Conservation (phyloP, 208 protist species). For the Leptomonas pyrrhocoris region DNA sequence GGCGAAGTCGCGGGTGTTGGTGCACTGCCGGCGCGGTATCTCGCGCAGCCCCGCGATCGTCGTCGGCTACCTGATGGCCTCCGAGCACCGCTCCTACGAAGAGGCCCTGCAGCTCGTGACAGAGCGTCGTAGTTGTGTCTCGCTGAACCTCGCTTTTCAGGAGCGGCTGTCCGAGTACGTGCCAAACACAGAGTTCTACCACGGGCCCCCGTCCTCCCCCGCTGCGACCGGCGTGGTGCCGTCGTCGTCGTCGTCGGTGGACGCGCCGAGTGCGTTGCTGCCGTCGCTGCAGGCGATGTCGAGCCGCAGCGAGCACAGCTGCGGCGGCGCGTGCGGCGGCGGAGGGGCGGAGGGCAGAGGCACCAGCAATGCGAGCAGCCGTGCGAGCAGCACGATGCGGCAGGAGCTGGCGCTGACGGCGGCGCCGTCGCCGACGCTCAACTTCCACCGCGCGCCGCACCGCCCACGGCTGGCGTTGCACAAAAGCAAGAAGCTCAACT, state of each 20-base stretch:
- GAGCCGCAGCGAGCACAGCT: slow-evolving; percentile 1
- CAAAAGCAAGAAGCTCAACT: background rate
- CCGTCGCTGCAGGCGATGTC: slow-evolving; percentile 4
- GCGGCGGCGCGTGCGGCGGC: background rate
- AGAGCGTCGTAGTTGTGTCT: slow-evolving; percentile 62
- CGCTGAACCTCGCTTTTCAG: slow-evolving; percentile 82
- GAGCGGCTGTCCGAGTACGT: slow-evolving; percentile 56
- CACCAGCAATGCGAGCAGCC: slow-evolving; percentile 15
- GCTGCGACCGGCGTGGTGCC: background rate
- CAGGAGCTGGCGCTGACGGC: slow-evolving; percentile 1
- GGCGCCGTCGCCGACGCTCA: background rate
- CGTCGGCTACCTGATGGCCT: slow-evolving; percentile 85
- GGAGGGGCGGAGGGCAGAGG: too few relatives aligned
- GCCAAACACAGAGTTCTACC: slow-evolving; percentile 23
- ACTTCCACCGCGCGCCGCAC: background rate
- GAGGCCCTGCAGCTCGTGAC: slow-evolving; percentile 57
- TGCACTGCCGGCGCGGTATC: slow-evolving; percentile 86
- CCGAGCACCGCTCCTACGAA: slow-evolving; percentile 52
- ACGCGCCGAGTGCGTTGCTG: background rate
- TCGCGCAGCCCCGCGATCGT: slow-evolving; percentile 79
- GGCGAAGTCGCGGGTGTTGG: slow-evolving; percentile 58
- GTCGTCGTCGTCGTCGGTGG: background rate
- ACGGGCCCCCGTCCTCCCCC: background rate
- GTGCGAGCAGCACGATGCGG: slow-evolving; percentile 17
- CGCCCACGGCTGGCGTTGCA: slow-evolving; percentile 8